These are phyloP conservation scores for Heterobasidion irregulare DNA, from an alignment of 1,284 basidiomycete species.

Conservation along the genomic window DNA sequence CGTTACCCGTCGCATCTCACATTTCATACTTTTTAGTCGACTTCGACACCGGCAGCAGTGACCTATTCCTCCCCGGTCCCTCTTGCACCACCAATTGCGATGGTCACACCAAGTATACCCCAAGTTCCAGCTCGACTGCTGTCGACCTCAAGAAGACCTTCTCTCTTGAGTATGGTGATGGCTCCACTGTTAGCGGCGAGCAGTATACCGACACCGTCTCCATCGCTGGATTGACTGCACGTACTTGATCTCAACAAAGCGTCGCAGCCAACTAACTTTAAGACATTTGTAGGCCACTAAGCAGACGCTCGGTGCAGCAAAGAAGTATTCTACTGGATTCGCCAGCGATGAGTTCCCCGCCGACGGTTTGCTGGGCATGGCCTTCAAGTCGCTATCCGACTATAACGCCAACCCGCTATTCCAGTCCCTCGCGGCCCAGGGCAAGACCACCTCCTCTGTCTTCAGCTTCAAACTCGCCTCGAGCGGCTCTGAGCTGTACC, in stretches of 20 bases:
- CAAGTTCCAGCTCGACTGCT: slow-evolving; percentile 27
- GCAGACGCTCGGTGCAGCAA: slow-evolving; percentile 23
- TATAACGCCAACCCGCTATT: slow-evolving; percentile 21
- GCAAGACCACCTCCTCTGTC: slow-evolving; percentile 20
- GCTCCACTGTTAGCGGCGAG: slow-evolving; percentile 39
- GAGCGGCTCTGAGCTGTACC: slow-evolving; percentile 25
- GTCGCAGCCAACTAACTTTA: slow-evolving; percentile 6
- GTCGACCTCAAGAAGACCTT: slow-evolving; percentile 26
- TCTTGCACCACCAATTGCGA: slow-evolving; percentile 20
- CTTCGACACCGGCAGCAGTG: slow-evolving; percentile 27
- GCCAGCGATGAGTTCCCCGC: slow-evolving; percentile 8
- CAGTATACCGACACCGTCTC: slow-evolving; percentile 43
- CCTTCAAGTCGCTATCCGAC: slow-evolving; percentile 22
- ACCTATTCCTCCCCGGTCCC: slow-evolving; percentile 18
- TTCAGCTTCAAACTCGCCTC: slow-evolving; percentile 35
- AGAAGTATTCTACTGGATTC: slow-evolving; percentile 20
- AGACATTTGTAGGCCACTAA: slow-evolving; percentile 11
- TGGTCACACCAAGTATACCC: slow-evolving; percentile 23
- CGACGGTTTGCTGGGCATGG: slow-evolving; percentile 23
- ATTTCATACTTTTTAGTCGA: slow-evolving; percentile 14
- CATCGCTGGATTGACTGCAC: slow-evolving; percentile 21
- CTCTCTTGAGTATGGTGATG: slow-evolving; percentile 44
- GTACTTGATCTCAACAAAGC: neutral
- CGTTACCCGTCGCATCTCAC: neutral
- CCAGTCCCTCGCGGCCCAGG: slow-evolving; percentile 21